These are phyloP conservation scores for Lojkania enalia DNA, from an alignment of 2,329 filamentous ascomycete species.

Conservation along the genomic window DNA sequence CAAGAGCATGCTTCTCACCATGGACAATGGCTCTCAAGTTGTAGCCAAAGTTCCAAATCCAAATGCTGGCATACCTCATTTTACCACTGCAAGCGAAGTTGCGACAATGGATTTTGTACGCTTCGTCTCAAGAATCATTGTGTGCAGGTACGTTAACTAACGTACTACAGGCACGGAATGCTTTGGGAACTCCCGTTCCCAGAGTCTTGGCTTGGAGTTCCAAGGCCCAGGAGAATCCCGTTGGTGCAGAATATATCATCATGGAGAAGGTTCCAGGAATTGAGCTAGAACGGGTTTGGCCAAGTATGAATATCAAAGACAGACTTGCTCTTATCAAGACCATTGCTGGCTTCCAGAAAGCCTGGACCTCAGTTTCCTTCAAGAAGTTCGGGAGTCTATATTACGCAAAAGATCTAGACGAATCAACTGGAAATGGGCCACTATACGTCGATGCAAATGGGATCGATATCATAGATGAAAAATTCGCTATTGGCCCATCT, in stretches of 20 bases:
- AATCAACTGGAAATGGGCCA: slow-evolving; percentile 10
- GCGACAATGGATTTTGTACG: slow-evolving; percentile 44
- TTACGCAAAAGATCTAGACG: slow-evolving; percentile 35
- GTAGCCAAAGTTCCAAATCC: slow-evolving; percentile 45
- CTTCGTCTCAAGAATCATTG: slow-evolving; percentile 2
- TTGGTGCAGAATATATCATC: slow-evolving; percentile 41
- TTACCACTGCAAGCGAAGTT: slow-evolving; percentile 44
- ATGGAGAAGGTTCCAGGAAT: slow-evolving; percentile 36
- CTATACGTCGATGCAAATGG: slow-evolving; percentile 25
- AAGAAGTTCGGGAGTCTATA: slow-evolving; percentile 31
- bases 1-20: slow-evolving; percentile 39
- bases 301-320: slow-evolving; percentile 27
- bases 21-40: slow-evolving; percentile 41
- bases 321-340: slow-evolving; percentile 29
- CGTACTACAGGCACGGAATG: slow-evolving; percentile 27
- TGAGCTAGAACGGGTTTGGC: slow-evolving; percentile 36
- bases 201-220: slow-evolving; percentile 41
- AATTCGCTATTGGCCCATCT: slow-evolving; percentile 45
- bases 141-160: slow-evolving; percentile 8
- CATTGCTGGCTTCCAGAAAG: slow-evolving; percentile 35
- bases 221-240: slow-evolving; percentile 25
- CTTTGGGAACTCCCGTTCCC: slow-evolving; percentile 37
- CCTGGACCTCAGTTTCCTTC: slow-evolving; percentile 38
- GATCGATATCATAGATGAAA: slow-evolving; percentile 18
- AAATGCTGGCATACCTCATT: slow-evolving; percentile 39